Evolutionary conservation across 2,329 filamentous ascomycete genomes (phyloP), one percentile per base, ranked within the genome.

Genomic region (Hortaea sp.): DNA sequence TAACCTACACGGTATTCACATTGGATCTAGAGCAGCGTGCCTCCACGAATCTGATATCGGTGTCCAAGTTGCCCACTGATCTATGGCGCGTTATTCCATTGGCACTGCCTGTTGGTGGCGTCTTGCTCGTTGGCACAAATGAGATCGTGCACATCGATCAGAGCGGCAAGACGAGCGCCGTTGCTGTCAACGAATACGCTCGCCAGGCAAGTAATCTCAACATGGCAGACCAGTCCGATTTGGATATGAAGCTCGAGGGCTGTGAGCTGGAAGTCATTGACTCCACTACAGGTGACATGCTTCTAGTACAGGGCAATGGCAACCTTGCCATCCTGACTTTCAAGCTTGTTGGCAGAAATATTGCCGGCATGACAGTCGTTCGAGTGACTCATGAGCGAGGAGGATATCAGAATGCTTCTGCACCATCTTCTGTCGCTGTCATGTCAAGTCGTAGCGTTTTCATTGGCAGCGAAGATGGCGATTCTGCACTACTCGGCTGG

Each of bases 111-210:
- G 82, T 97, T 37, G 92, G 92, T 27, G 92, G 92, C 39, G 86
- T 88, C 34, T 71, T 98, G 11, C 75, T 98, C 11, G 70, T 97
- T 13, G 94, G 92, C 29, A 76, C 78, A 41, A 97, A 98, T 62
- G 88, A 95, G 62, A 68, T 98, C 51, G 85, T 98, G 49, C 92
- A 98, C 64, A 81, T 98, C 53, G 90, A 97, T 61, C 92, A 98
- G 71, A 88, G 88, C 7, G 92, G 92, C 29, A 95, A 94, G 65
- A 79, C 88, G 9, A 95, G 88, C 59, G 90, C 88, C 2, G 84
- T 97, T 48, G 90, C 85, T 4, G 86, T 98, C 53, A 98, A 98
- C 60, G 78, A 87, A 31, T 94, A 95, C 67, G 84, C 89, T 4
- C 87, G 82, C 63, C 79, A 85, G 50, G 79, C 80, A 52, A 95